Evolutionary conservation across 306 rosid genomes (phyloP).

Genomic region (Adenanthera pavonina): DNA sequence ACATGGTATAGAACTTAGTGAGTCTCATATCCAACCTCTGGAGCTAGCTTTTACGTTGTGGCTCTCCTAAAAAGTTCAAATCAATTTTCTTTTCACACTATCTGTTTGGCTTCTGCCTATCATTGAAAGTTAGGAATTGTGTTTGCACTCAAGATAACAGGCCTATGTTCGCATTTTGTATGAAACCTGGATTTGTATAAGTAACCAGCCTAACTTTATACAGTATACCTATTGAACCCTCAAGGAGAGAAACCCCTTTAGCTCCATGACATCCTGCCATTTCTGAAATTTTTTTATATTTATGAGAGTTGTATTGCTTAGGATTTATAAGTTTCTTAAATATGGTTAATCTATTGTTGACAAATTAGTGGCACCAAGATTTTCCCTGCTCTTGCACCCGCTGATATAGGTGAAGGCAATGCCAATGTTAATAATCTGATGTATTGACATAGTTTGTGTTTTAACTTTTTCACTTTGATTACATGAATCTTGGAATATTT

Average conservation of each 20-base stretch:
- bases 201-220: not conserved
- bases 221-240: not conserved
- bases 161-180: not conserved
- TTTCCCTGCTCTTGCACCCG: slow-evolving; percentile 10
- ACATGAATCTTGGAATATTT: not conserved
- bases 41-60: not conserved
- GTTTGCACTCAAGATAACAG: not conserved
- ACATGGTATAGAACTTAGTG: not conserved
- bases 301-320: slow-evolving; percentile 1
- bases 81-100: not conserved
- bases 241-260: not conserved
- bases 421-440: not conserved
- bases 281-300: not conserved
- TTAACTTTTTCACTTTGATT: not conserved
- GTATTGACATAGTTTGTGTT: slow-evolving; percentile 1
- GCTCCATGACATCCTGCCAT: not conserved
- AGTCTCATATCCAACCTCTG: not conserved
- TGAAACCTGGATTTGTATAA: not conserved
- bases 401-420: not conserved
- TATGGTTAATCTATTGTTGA: not conserved
- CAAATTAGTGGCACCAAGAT: not conserved
- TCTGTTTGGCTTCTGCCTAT: not conserved
- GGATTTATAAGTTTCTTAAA: not conserved
- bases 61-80: not conserved
- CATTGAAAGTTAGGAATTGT: not conserved